A percentile compares a stretch with the other conserved stretches of the same genome.
These are phyloP conservation scores for Xylariaceae sp. DNA, from an alignment of 2,329 filamentous ascomycete genomes.

Conservation along the genomic window DNA sequence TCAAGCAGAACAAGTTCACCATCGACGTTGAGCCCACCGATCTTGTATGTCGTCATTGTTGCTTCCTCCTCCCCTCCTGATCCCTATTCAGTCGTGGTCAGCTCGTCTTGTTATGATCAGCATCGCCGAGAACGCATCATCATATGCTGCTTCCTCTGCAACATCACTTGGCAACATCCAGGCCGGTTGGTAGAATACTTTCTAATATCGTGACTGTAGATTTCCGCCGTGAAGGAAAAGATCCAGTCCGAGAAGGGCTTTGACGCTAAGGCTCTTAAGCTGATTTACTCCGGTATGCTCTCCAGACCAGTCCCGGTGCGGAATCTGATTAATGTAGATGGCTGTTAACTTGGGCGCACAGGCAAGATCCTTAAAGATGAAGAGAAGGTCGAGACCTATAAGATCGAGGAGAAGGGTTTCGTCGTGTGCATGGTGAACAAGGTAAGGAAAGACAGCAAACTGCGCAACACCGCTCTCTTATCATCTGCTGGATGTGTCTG, in stretches of 20 bases:
- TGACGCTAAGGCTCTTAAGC: conserved; percentile 84
- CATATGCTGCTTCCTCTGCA: conserved; percentile 5
- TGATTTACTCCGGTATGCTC: conserved; percentile 86
- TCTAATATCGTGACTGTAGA: conserved; percentile 46
- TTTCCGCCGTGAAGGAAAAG: conserved; percentile 87
- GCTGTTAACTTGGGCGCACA: conserved; percentile 38
- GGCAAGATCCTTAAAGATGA: conserved; percentile 98
- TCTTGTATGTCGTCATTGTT: conserved; percentile 59
- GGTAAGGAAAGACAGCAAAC: conserved; percentile 47
- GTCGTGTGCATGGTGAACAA: conserved; percentile 98
- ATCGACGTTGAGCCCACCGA: conserved; percentile 92
- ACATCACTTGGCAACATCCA: not conserved
- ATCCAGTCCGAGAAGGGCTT: conserved; percentile 90
- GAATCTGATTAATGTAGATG: not conserved
- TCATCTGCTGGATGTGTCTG: not conserved
- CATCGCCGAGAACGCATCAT: not conserved
- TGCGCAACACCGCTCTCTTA: not conserved
- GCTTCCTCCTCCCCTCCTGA: conserved; percentile 13
- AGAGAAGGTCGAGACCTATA: conserved; percentile 93
- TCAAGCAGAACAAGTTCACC: conserved; percentile 98
- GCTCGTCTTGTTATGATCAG: not conserved
- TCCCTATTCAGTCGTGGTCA: not conserved
- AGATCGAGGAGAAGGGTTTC: conserved; percentile 99
- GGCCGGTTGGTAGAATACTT: not conserved
- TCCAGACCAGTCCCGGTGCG: conserved; percentile 26